Percentiles rank a stretch among this genome's conserved stretches.
Evolutionary conservation across 129 eudicot species (phyloP).

Genomic region (Helichrysum umbraculigerum): DNA sequence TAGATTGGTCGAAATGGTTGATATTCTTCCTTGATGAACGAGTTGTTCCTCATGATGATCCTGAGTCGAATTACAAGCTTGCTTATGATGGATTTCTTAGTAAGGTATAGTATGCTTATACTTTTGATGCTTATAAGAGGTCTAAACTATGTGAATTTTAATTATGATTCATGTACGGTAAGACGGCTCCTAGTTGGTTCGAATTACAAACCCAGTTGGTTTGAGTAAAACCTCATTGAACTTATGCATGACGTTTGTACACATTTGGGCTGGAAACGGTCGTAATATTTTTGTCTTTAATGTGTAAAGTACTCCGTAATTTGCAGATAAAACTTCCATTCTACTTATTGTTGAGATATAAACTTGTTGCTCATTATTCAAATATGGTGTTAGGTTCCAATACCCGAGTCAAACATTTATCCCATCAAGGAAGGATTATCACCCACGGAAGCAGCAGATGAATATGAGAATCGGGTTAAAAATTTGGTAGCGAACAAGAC

Average conservation of each 20-base stretch:
- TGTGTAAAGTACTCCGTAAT: too few relatives aligned
- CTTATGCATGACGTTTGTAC: too few relatives aligned
- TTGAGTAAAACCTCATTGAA: too few relatives aligned
- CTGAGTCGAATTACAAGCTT: slow-evolving; percentile 68
- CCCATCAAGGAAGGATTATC: slow-evolving; percentile 52
- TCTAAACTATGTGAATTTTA: too few relatives aligned
- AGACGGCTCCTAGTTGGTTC: too few relatives aligned
- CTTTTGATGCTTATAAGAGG: too few relatives aligned
- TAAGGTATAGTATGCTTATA: slow-evolving; percentile 42
- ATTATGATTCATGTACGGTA: too few relatives aligned
- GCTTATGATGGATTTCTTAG: slow-evolving; percentile 69
- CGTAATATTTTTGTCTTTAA: too few relatives aligned
- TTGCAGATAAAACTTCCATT: too few relatives aligned
- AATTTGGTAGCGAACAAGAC: slow-evolving; percentile 40
- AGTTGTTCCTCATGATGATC: slow-evolving; percentile 64
- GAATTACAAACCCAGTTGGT: too few relatives aligned
- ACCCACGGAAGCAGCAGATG: slow-evolving; percentile 59
- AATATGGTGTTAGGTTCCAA: slow-evolving; percentile 46
- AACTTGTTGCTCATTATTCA: neutral
- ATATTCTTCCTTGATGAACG: slow-evolving; percentile 78
- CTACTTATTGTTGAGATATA: neutral
- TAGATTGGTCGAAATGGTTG: slow-evolving; percentile 75
- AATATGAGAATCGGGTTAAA: slow-evolving; percentile 53
- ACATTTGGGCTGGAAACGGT: too few relatives aligned
- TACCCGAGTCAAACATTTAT: slow-evolving; percentile 49